Conservation (phyloP, 805 yeast species). For the Ogataea chonburiensis region DNA sequence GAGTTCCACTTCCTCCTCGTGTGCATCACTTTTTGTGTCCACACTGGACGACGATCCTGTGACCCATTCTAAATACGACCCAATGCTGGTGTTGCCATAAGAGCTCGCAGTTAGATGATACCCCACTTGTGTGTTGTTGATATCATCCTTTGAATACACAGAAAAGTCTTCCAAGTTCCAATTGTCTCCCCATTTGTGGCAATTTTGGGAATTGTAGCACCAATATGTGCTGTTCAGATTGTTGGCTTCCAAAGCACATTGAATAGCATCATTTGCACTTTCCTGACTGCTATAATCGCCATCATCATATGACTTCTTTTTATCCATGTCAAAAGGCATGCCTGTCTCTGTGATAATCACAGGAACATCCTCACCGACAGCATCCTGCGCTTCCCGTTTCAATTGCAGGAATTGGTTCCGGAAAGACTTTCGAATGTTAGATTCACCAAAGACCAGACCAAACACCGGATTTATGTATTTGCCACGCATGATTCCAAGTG, state of each 20-base stretch:
- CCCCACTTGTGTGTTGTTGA: conserved; percentile 16
- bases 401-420: conserved; percentile 66
- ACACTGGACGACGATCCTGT: conserved; percentile 16
- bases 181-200: conserved; percentile 83
- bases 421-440: conserved; percentile 70
- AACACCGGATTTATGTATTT: conserved; percentile 68
- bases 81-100: conserved; percentile 20
- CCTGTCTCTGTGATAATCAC: conserved; percentile 92
- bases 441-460: conserved; percentile 80
- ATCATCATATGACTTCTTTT: conserved; percentile 61
- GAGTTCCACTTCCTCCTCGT: conserved; percentile 16
- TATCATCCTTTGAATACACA: conserved; percentile 72
- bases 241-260: conserved; percentile 73
- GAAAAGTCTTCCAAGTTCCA: conserved; percentile 97
- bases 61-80: conserved; percentile 27
- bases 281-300: conserved; percentile 76
- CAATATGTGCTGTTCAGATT: conserved; percentile 76
- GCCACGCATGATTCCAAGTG: conserved; percentile 82
- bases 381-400: conserved; percentile 57
- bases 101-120: conserved; percentile 14
- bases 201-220: conserved; percentile 75
- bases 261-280: conserved; percentile 78
- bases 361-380: conserved; percentile 66
- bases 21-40: conserved; percentile 10
- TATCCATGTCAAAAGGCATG: conserved; percentile 94